phyloP scores from a whole-genome alignment of 768 basidiomycete genomes.

The Trametes cingulata region DNA sequence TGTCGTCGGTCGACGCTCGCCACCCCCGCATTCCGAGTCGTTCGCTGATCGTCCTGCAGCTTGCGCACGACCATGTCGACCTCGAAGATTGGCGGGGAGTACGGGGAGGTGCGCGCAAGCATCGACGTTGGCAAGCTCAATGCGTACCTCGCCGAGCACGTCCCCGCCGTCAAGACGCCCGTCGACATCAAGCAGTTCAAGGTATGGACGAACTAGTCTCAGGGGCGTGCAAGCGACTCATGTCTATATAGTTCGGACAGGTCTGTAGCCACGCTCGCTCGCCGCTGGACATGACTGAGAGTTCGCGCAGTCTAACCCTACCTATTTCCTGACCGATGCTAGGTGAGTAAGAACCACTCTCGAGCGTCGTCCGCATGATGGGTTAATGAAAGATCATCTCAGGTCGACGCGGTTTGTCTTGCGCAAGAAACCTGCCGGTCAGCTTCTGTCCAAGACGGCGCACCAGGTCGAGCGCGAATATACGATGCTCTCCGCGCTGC shows the following conservation, averaged over 20 bases:
- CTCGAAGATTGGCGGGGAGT: conserved; percentile 68
- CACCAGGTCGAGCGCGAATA: conserved; percentile 97
- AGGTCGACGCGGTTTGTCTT: conserved; percentile 65
- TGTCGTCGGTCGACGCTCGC: background rate
- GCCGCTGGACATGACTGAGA: background rate
- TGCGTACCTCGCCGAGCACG: conserved; percentile 58
- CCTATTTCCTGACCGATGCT: conserved; percentile 87
- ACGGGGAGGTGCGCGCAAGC: conserved; percentile 68
- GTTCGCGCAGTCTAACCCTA: conserved; percentile 80
- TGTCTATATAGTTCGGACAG: conserved; percentile 74
- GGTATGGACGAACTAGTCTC: conserved; percentile 39
- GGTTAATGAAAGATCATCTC: background rate
- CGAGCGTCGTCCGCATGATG: background rate
- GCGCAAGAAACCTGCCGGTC: conserved; percentile 90
- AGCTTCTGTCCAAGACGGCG: conserved; percentile 85
- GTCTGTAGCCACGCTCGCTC: conserved; percentile 41
- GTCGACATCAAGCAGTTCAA: conserved; percentile 91
- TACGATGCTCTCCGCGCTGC: conserved; percentile 73
- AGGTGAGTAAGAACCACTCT: conserved; percentile 43
- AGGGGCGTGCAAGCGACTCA: background rate
- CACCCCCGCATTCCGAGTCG: background rate
- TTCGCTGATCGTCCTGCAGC: too few species aligned
- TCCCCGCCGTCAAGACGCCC: conserved; percentile 58
- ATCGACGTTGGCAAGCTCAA: conserved; percentile 69
- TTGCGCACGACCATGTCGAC: conserved; percentile 24